These are phyloP conservation scores for Bipolaris bicolor DNA, from an alignment of 2,329 filamentous ascomycete species.

Conservation along the genomic window DNA sequence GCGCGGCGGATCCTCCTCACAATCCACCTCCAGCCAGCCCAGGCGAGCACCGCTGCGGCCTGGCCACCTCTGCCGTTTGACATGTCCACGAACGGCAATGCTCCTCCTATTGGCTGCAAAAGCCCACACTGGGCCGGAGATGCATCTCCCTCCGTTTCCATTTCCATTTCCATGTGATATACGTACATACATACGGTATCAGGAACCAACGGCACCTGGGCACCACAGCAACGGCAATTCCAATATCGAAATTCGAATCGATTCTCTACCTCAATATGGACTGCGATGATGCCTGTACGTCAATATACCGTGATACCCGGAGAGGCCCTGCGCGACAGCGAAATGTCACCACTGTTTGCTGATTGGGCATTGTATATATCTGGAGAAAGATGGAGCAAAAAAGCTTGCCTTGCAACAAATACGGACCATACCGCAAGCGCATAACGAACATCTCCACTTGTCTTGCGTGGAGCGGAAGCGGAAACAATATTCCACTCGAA, in stretches of 20 bases:
- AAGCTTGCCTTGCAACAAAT: slow-evolving; percentile 13
- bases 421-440: not conserved
- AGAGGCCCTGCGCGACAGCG: not conserved
- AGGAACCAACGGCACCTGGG: too few species aligned
- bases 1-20: not conserved
- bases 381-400: slow-evolving; percentile 19
- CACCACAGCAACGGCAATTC: not conserved
- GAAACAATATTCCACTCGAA: slow-evolving; percentile 8
- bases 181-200: too few species aligned
- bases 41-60: not conserved
- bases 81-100: not conserved
- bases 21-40: not conserved
- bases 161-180: not conserved
- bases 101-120: not conserved
- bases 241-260: not conserved
- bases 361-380: slow-evolving; percentile 8
- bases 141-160: not conserved
- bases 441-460: slow-evolving; percentile 13
- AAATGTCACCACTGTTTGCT: not conserved
- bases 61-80: not conserved
- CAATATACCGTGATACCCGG: not conserved
- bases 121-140: not conserved
- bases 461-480: slow-evolving; percentile 8
- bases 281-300: not conserved
- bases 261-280: not conserved